Evolutionary conservation across 2,329 filamentous ascomycete genomes (phyloP), one percentile per base, ranked within the genome.

Genomic region (Orbilia javanica): DNA sequence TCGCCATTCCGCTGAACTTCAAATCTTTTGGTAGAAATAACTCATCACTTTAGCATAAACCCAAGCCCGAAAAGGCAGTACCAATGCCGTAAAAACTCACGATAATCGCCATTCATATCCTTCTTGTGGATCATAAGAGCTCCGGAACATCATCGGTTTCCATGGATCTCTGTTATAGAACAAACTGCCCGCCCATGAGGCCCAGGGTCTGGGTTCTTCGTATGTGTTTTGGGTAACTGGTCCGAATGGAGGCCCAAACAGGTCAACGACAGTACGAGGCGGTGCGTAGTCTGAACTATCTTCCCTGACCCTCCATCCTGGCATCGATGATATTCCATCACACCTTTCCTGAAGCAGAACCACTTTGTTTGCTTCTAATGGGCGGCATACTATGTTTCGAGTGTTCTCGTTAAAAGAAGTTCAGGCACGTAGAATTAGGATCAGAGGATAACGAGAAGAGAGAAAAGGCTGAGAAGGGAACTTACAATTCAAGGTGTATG

Each of bases 81-180:
- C 15, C 10, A 7, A 18, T 25, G 13, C n/a, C 1, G 4, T 1
- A 15, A 15, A 7, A 60, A 69, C 73, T 66, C 25, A 70, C 73
- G 66, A 46, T 34, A 66, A 20, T 4, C 66, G 66, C 57, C 60
- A 77, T 10, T 66, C 22, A 15, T 67, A 66, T 46, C 62, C 66
- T 10, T 60, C 22, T 48, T 52, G 27, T 2, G 31, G 39, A 42
- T 50, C 36, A 11, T 34, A 50, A 2, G 66, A 53, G 5, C 42
- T 71, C 22, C 73, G 39, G 48, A 77, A 77, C 66, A 71, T 71
- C 31, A 71, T 44, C 8, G 73, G 73, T n/a, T 67, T 71, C 66
- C 66, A 77, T 7, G 66, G 66, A 20, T 67, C 36, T 7, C 13
- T 4, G 18, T 67, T 67, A 34, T 77, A 77, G 25, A 66, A 71